Base-by-base conservation (phyloP, 108 stramenopile species). In the Skeletonema menzelii region DNA sequence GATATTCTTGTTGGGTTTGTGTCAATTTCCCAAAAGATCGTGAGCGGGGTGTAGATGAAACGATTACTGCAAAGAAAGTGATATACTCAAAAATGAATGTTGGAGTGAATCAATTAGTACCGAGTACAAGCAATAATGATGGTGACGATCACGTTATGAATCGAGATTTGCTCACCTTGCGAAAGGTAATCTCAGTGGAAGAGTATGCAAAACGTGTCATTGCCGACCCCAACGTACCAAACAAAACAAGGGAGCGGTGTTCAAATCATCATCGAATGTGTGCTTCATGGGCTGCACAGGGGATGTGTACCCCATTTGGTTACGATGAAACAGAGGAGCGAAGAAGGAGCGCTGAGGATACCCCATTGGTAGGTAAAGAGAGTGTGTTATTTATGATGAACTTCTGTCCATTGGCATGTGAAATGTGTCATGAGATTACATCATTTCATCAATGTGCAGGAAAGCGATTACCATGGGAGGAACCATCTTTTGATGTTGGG, bases 371-470 rank as follows among this genome's bases (percentile, higher is more conserved):
- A 30, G 61, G 24, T 42, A 26, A 72, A 56, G 38, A 70, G 14
- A 55, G 76, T 59, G 44, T 72, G 8, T 28, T 70, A n/a, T 80
- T 77, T 38, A 80, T 80, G 79, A 80, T 84, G 75, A 77, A 74
- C 27, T 67, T 67, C 28, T 84, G 83, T 59, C 79, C 83, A 27
- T 63, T 84, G 60, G 83, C 79, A 56, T 84, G 83, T 57, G 47
- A 56, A 35, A 70, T 59, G 26, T 84, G 83, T 68, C 42, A 80
- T 22, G 27, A 67, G 44, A 27, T 81, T 32, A 47, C 58, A 60
- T 56, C 69, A 15, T 81, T 81, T 42, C 69, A 70, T 60, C 32
- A 57, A 37, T 81, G 75, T 57, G 63, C 69, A 6, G 80, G 76
- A 26, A 70, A 64, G 32, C 58, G 72, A 8, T 72, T 56, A 30